Evolutionary conservation across 345 rosid genomes (phyloP).

Genomic region (Dipteronia dyeriana): DNA sequence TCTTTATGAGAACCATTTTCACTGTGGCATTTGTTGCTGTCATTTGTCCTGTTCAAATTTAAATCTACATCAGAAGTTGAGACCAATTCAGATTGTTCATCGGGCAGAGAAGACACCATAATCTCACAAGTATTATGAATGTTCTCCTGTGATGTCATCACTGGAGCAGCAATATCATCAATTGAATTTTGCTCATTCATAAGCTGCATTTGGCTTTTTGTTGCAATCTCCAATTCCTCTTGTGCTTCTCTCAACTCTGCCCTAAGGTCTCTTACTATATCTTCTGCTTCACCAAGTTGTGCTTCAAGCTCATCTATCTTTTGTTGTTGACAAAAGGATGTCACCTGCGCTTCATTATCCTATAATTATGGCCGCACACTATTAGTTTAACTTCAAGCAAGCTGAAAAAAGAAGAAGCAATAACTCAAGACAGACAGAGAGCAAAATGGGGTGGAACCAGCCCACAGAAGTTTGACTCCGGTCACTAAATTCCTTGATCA

Average conservation of each 20-base stretch:
- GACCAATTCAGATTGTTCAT: conserved; percentile 27
- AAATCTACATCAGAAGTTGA: conserved; percentile 33
- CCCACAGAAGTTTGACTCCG: conserved; percentile 2
- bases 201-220: conserved; percentile 29
- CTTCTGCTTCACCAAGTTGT: conserved; percentile 89
- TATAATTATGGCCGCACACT: conserved; percentile 27
- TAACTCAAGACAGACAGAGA: neutral
- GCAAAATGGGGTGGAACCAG: neutral
- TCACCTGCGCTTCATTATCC: conserved; percentile 71
- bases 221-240: conserved; percentile 57
- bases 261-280: conserved; percentile 79
- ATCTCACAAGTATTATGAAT: conserved; percentile 30
- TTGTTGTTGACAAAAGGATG: conserved; percentile 48
- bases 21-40: conserved; percentile 35
- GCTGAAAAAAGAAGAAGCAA: neutral
- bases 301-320: conserved; percentile 87
- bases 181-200: conserved; percentile 19
- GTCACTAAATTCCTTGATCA: neutral
- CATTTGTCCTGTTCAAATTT: conserved; percentile 29
- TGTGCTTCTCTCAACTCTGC: conserved; percentile 64
- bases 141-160: conserved; percentile 30
- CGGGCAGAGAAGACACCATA: conserved; percentile 35
- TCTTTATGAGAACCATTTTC: conserved; percentile 38
- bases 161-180: conserved; percentile 22
- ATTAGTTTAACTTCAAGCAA: neutral